These are phyloP conservation scores for Tetraselmis chui DNA, from an alignment of 139 green algal genomes.

Conservation along the genomic window DNA sequence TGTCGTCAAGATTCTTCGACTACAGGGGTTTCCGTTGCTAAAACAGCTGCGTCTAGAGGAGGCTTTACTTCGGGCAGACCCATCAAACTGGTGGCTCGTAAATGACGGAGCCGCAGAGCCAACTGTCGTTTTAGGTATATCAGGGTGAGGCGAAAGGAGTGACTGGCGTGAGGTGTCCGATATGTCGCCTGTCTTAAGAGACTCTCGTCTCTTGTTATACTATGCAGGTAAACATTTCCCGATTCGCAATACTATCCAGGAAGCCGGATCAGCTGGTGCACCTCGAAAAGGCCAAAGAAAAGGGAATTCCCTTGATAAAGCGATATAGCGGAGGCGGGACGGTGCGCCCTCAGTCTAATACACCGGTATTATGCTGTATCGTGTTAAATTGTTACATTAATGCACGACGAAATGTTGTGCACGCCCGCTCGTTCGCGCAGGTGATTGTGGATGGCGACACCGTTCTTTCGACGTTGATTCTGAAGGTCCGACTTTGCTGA, in stretches of 20 bases:
- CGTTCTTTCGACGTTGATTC: constrained; percentile 57
- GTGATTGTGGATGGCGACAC: constrained; percentile 80
- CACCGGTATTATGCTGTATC: too few species aligned
- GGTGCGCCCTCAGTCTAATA: too few species aligned
- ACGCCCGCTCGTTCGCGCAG: not conserved
- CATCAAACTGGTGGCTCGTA: constrained; percentile 77
- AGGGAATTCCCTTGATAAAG: constrained; percentile 60
- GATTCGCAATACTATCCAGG: constrained; percentile 27
- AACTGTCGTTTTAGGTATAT: constrained; percentile 85
- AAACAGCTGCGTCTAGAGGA: constrained; percentile 80
- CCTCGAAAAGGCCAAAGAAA: constrained; percentile 28
- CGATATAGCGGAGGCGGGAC: constrained; percentile 94
- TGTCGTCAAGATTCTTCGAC: constrained; percentile 36
- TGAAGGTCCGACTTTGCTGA: constrained; percentile 13
- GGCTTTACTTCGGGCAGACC: constrained; percentile 58
- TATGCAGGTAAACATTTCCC: not conserved
- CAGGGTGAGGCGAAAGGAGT: constrained; percentile 52
- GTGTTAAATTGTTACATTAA: not conserved
- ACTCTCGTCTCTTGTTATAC: too few species aligned
- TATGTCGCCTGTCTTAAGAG: too few species aligned
- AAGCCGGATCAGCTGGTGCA: constrained; percentile 74
- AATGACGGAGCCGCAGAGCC: constrained; percentile 70
- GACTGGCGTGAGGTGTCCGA: too few species aligned
- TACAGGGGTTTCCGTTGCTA: constrained; percentile 52
- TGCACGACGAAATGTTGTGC: not conserved